Evolutionary conservation across 176 grass and related monocot genomes (phyloP).

Genomic region (Oryza longistaminata): DNA sequence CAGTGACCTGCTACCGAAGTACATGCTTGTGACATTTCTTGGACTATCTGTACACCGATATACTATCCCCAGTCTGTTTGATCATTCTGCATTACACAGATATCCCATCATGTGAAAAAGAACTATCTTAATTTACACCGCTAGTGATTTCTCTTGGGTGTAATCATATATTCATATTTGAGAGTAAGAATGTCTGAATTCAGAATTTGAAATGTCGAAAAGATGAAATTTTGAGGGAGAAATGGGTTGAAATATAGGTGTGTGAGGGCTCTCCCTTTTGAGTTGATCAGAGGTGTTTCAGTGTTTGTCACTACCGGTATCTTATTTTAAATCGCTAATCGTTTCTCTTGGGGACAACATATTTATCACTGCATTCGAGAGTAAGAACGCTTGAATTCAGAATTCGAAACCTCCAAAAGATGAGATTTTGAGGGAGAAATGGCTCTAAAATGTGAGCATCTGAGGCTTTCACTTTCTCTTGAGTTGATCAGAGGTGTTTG

Average conservation of each 20-base stretch:
- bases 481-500: not conserved
- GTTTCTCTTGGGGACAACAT: not conserved
- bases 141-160: too few relatives aligned
- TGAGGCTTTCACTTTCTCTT: not conserved
- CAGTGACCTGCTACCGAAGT: slow-evolving; percentile 31
- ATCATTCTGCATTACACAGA: not conserved
- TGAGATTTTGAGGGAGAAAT: not conserved
- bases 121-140: not conserved
- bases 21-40: not conserved
- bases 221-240: not conserved
- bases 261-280: too few relatives aligned
- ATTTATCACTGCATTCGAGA: not conserved
- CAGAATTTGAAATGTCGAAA: too few relatives aligned
- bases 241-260: too few relatives aligned
- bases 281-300: too few relatives aligned
- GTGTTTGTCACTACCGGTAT: too few relatives aligned
- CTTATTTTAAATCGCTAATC: too few relatives aligned
- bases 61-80: not conserved
- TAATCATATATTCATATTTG: not conserved
- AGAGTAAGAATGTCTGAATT: too few relatives aligned
- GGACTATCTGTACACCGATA: slow-evolving; percentile 3
- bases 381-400: not conserved
- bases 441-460: not conserved
- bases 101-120: not conserved
- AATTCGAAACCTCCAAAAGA: too few relatives aligned